phyloP scores from a whole-genome alignment of 2,329 filamentous ascomycete species.

The Huntiella decipiens region DNA sequence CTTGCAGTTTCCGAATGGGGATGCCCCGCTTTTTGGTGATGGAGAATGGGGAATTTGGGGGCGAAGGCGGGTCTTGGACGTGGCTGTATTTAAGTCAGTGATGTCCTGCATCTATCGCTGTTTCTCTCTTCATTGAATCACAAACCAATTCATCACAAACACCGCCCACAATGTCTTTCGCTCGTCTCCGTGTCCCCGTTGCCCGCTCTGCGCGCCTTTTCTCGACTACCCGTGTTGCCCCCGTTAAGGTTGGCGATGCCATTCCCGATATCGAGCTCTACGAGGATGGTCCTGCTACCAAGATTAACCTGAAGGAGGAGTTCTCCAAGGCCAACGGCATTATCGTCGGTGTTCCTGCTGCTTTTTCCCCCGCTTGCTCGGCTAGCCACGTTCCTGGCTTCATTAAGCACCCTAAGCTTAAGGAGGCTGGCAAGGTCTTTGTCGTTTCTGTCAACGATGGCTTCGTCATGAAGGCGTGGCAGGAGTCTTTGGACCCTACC shows the following conservation, averaged over 20 bases:
- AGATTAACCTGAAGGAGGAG: conserved; percentile 70
- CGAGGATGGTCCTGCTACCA: conserved; percentile 78
- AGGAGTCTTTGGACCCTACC: conserved; percentile 53
- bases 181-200: conserved; percentile 2
- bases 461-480: conserved; percentile 92
- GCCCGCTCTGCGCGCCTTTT: conserved; percentile 24
- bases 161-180: conserved; percentile 6
- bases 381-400: conserved; percentile 65
- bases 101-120: background rate
- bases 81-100: too few species aligned
- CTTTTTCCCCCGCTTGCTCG: conserved; percentile 44
- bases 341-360: conserved; percentile 70
- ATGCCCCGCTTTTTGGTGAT: too few species aligned
- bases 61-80: too few species aligned
- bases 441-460: conserved; percentile 87
- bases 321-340: conserved; percentile 38
- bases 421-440: conserved; percentile 66
- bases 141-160: background rate
- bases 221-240: conserved; percentile 38
- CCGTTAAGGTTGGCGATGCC: conserved; percentile 59
- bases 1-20: too few species aligned
- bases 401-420: conserved; percentile 59
- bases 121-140: background rate
- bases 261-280: conserved; percentile 62
- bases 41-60: too few species aligned